phyloP scores from a whole-genome alignment of 352 stramenopile species.

The Phytophthora hibernalis region DNA sequence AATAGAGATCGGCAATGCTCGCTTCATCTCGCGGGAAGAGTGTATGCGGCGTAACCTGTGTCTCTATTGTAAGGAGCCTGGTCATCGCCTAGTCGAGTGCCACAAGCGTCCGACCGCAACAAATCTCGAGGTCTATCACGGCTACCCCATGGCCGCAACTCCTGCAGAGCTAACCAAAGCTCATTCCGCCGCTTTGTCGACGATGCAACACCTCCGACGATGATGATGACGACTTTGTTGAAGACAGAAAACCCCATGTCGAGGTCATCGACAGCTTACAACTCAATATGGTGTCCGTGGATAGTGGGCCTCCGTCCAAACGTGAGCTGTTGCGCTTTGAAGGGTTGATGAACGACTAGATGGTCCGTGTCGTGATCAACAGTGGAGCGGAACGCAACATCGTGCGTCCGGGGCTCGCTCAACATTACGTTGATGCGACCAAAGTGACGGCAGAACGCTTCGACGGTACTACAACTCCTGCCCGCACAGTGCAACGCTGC shows the following conservation, averaged over 20 bases:
- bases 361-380: neutral
- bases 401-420: conserved; percentile 4
- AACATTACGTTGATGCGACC: neutral
- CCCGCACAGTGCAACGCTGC: neutral
- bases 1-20: conserved; percentile 3
- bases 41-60: neutral
- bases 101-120: conserved; percentile 4
- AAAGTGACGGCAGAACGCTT: conserved; percentile 5
- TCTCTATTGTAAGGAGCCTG: conserved; percentile 11
- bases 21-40: conserved; percentile 3
- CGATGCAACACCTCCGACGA: too few species aligned
- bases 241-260: neutral
- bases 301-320: neutral
- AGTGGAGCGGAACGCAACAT: neutral
- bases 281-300: neutral
- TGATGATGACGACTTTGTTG: neutral
- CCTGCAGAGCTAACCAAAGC: neutral
- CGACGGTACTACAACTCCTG: conserved; percentile 2
- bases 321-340: neutral
- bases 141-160: neutral
- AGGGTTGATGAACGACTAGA: neutral
- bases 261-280: neutral
- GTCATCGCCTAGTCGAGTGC: neutral
- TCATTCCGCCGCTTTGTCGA: neutral
- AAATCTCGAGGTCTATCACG: neutral